Evolutionary conservation across 345 rosid genomes (phyloP), one percentile per base, ranked within the genome.

Genomic region (Linum lewisii): DNA sequence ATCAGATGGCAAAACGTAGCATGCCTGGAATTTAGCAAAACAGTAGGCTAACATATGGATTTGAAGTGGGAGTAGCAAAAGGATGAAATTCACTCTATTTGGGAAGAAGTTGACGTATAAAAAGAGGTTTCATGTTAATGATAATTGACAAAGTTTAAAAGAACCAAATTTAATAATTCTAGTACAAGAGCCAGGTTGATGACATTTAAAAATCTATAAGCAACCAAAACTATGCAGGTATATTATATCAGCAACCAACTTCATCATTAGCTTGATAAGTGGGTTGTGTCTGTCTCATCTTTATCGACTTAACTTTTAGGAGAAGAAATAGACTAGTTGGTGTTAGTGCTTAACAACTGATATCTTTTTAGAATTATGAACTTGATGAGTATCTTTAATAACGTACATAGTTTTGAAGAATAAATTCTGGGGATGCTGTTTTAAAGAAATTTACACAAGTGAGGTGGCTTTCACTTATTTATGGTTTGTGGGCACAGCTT

Each of bases 1-100:
- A 79, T 73, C 13, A 92, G 85, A 72, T 72, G 81, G 61, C 88
- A 84, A 75, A 92, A 92, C 36, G 79, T 74, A 63, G 85, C 96
- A 75, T 74, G 74, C 96, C 98, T 92, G 93, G 65, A 60, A 23
- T 45, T 54, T 15, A 51, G 23, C 45, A 38, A 38, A 38, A 38
- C 32, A 26, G 16, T 15, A 6, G 10, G 13, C 45, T 8, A 38
- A 38, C 45, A 38, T 38, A 9, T 8, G 45, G 45, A 38, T 15
- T 38, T 8, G 16, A 38, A 15, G 11, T 38, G 14, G 45, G 16
- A 8, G 45, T 2, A 9, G 11, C 0, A 38, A 9, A 9, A 38
- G 45, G 32, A 26, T 26, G 32, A 6, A 38, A 38, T 38, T 38
- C 16, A 38, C 10, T 15, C 11, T 38, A 38, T 38, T 38, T 8